A percentile compares a stretch with the other conserved stretches of the same genome.
These are phyloP conservation scores for Crucibulum laeve DNA, from an alignment of 768 basidiomycete genomes.

Conservation along the genomic window DNA sequence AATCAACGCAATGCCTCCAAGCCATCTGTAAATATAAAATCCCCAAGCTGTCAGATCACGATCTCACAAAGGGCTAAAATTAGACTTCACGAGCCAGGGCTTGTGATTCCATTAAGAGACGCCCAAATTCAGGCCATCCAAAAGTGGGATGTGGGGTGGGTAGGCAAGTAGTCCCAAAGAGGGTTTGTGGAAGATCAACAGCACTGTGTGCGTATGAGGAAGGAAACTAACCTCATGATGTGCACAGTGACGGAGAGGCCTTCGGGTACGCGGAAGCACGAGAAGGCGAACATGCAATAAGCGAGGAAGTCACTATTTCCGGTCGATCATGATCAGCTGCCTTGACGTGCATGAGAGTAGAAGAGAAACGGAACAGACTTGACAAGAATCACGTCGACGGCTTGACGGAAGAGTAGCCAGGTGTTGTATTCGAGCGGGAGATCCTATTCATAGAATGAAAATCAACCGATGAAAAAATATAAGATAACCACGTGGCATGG, in stretches of 20 bases:
- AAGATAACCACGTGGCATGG: neutral
- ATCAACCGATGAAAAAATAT: conserved; percentile 3
- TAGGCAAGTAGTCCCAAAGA: too few species aligned
- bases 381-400: conserved; percentile 93
- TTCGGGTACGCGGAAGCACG: conserved; percentile 84
- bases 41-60: neutral
- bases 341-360: neutral
- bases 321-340: conserved; percentile 1
- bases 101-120: too few species aligned
- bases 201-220: too few species aligned
- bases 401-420: conserved; percentile 93
- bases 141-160: neutral
- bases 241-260: conserved; percentile 72
- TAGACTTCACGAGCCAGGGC: conserved; percentile 1
- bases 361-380: conserved; percentile 40
- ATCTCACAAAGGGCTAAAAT: neutral
- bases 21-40: conserved; percentile 54
- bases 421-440: conserved; percentile 93
- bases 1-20: conserved; percentile 80
- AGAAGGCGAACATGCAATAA: conserved; percentile 93
- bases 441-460: conserved; percentile 40
- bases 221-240: conserved; percentile 56
- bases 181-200: too few species aligned
- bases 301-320: conserved; percentile 80
- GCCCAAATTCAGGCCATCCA: neutral